Base-by-base conservation (phyloP, 2,329 filamentous ascomycete genomes). In the Botrytis paeoniae region DNA sequence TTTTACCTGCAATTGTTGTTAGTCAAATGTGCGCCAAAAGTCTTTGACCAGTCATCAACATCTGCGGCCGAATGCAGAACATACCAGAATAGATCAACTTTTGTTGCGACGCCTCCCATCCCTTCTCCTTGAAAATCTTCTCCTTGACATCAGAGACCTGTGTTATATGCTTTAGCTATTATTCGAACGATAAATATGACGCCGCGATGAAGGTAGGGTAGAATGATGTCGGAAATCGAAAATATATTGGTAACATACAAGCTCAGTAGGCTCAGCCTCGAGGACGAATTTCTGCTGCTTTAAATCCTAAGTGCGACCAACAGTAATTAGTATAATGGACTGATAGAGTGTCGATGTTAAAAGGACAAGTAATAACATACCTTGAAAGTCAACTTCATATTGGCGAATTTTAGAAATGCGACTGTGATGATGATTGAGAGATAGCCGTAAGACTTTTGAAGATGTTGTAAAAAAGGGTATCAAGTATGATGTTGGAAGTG, bases 251-350 rank as follows among this genome's bases (percentile, higher is more conserved):
- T n/a, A 54, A 71, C 92, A 80, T 91, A 98, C 95, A 83, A 93
- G 93, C 82, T 98, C 95, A 77, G 92, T 91, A 76, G 95, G 93
- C 83, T 98, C 95, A 81, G 94, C 93, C 79, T 98, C 95, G 86
- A 99, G 92, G 81, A 91, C 91, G 85, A 99, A 99, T 87, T 98
- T 98, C 83, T 98, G 93, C 85, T 98, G 96, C 88, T 98, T 98
- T 81, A 99, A 89, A 86, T 99, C 96, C 95, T 98, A 79, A 48
- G 78, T 61, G 60, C n/a, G 69, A 78, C 65, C 65, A 74, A 65
- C 51, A 39, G 62, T 66, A 48, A 75, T 80, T 75, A 79, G 79
- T 73, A 76, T 73, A 16, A 57, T 64, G 72, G 48, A 65, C 7
- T 32, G 16, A 12, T 32, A 43, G 32, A 57, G n/a, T 8, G 25